Evolutionary conservation across 495 filamentous ascomycete genomes (phyloP).

Genomic region (Rostrohypoxylon terebratum): DNA sequence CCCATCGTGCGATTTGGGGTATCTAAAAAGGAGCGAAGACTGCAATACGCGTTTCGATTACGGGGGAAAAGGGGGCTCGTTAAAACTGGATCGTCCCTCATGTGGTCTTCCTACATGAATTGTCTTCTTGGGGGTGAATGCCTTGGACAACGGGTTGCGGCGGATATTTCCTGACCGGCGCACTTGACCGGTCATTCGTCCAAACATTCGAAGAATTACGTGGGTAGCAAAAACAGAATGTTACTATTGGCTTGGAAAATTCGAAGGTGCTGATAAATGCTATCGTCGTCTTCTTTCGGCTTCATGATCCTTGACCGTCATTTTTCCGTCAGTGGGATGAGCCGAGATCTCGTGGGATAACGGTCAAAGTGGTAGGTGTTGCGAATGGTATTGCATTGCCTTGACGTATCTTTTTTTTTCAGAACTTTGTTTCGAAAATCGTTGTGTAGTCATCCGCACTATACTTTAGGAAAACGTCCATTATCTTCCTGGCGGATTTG

Average conservation of each 20-base stretch:
- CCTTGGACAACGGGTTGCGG: slow-evolving; percentile 61
- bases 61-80: neutral
- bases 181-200: slow-evolving; percentile 64
- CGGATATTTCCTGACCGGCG: slow-evolving; percentile 61
- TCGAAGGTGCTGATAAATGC: slow-evolving; percentile 56
- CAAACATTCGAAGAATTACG: slow-evolving; percentile 60
- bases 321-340: slow-evolving; percentile 56
- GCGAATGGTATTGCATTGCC: slow-evolving; percentile 60
- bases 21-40: neutral
- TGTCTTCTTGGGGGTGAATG: slow-evolving; percentile 60
- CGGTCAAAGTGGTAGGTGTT: slow-evolving; percentile 63
- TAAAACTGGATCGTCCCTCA: slow-evolving; percentile 54
- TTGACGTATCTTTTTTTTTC: slow-evolving; percentile 58
- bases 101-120: slow-evolving; percentile 64
- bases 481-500: slow-evolving; percentile 60
- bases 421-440: slow-evolving; percentile 56
- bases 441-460: slow-evolving; percentile 54
- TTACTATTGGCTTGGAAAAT: slow-evolving; percentile 58
- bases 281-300: slow-evolving; percentile 54
- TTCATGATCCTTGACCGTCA: slow-evolving; percentile 53
- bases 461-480: slow-evolving; percentile 60
- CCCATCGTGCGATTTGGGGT: neutral
- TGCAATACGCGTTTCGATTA: slow-evolving; percentile 5
- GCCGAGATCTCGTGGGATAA: slow-evolving; percentile 61
- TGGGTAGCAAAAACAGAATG: slow-evolving; percentile 61